Conservation (phyloP, 2,329 filamentous ascomycete genomes). For the Aspergillus sp. region DNA sequence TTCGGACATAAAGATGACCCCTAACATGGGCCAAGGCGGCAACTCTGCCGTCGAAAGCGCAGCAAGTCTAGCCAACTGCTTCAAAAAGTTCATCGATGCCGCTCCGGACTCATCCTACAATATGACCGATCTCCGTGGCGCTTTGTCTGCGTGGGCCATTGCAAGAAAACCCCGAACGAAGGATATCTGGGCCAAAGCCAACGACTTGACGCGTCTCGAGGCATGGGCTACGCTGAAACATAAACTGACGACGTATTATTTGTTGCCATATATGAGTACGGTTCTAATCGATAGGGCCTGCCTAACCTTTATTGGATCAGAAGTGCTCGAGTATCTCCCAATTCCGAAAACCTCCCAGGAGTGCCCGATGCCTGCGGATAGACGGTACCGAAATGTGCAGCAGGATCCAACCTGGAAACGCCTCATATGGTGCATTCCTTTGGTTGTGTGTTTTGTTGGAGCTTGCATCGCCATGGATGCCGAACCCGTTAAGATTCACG, state of each 20-base stretch:
- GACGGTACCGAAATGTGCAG: not conserved
- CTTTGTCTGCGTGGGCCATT: not conserved
- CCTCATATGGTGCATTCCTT: not conserved
- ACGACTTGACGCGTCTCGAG: not conserved
- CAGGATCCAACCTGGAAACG: not conserved
- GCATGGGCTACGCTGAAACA: not conserved
- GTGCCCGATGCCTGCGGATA: not conserved
- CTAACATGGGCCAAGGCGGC: constrained; percentile 36
- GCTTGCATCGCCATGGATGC: not conserved
- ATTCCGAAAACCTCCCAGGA: not conserved
- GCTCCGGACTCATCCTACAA: not conserved
- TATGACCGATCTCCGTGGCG: not conserved
- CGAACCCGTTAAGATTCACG: not conserved
- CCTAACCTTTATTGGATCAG: not conserved
- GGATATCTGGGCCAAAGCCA: not conserved
- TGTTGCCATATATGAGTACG: not conserved
- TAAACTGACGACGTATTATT: not conserved
- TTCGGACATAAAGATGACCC: constrained; percentile 22
- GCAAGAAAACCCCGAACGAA: not conserved
- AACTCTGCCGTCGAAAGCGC: constrained; percentile 40
- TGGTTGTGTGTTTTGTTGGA: not conserved
- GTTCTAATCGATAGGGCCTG: not conserved
- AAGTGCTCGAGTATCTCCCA: not conserved
- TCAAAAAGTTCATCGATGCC: not conserved
- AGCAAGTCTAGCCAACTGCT: constrained; percentile 30